Conservation (phyloP, 306 rosid genomes). For the Dryas alaskensis region DNA sequence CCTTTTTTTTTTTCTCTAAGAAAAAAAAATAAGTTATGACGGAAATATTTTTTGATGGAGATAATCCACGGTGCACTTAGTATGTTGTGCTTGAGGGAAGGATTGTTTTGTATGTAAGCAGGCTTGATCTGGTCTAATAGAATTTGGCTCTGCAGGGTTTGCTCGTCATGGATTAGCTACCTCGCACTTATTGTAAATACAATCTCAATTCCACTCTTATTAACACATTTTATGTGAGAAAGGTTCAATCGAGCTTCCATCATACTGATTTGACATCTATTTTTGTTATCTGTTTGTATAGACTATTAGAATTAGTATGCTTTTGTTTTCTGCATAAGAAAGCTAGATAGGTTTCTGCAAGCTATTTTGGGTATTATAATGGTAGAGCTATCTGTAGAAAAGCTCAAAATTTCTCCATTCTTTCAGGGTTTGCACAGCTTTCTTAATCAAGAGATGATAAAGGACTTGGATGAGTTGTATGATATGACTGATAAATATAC, state of each 20-base stretch:
- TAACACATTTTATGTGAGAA: background rate
- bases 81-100: background rate
- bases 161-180: background rate
- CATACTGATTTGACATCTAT: background rate
- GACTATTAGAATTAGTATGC: background rate
- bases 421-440: slow-evolving; percentile 72
- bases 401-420: slow-evolving; percentile 19
- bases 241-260: background rate
- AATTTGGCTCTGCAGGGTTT: background rate
- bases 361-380: slow-evolving; percentile 8
- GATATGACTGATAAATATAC: slow-evolving; percentile 77
- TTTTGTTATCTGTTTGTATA: background rate
- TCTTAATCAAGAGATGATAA: slow-evolving; percentile 51
- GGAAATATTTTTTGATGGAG: background rate
- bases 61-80: background rate
- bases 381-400: slow-evolving; percentile 13
- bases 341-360: slow-evolving; percentile 9
- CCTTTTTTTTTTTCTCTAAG: background rate
- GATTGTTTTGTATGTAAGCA: background rate
- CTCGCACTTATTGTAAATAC: background rate
- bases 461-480: slow-evolving; percentile 69
- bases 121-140: background rate
- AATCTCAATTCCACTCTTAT: background rate
- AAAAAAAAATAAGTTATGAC: background rate
- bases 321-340: background rate